Evolutionary conservation across 371 early-diverging fungal species (phyloP), one percentile per base, ranked within the genome.

Genomic region (Lichtheimia ramosa): DNA sequence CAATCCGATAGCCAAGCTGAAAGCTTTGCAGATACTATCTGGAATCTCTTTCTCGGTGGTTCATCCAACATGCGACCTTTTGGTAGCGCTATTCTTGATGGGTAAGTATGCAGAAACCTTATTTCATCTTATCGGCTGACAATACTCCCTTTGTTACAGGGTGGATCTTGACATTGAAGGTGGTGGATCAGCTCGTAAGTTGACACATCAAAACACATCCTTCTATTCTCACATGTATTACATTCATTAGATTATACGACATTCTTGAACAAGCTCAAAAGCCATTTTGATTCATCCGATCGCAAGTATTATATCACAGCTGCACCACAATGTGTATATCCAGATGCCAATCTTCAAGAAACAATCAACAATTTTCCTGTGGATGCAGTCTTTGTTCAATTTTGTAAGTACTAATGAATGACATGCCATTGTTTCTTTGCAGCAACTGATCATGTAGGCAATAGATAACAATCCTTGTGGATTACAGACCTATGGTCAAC

Each of bases 251-350:
- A 86, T 5, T 92, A 89, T 57, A 58, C 71, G 0, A 67, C 76
- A 12, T 84, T 88, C 53, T 66, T 86, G 54, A 71, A 68, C 40
- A 64, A 70, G 52, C 67, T 86, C 18, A 74, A 77, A 46, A 51
- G 74, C 5, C 62, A 82, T 43, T 84, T 78, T 48, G 43, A 55
- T 1, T 21, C 59, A 7, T 18, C 56, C 34, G 20, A 20, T 14
- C n/a, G 16, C 6, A 43, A 53, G 15, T 90, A 89, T 59, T 89
- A 87, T 50, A 74, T 89, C n/a, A 81, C 90, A 0, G 85, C 86
- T 34, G 89, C 91, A 5, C 91, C 91, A 3, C 90, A 90, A 61
- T 90, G 92, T 56, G 86, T 83, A 0, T 91, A 77, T 62, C 90
- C 90, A 13, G 91, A 90, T 58, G 71, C 75, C 1, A 83, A 82